Evolutionary conservation across 257 asterid genomes (phyloP).

Genomic region (Scutellaria minor): DNA sequence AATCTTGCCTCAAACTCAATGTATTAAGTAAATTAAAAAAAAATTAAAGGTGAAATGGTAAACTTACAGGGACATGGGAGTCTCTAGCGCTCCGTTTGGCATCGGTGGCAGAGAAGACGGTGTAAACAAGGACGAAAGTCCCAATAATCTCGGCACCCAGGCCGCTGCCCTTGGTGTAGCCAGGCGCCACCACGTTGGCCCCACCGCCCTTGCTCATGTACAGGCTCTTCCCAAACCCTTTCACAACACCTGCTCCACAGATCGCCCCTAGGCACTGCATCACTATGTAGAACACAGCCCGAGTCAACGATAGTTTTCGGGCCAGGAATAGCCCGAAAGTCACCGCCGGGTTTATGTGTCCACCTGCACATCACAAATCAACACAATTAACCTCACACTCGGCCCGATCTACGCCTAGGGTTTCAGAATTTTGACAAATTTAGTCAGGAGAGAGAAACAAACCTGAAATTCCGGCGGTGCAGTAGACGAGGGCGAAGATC

Average conservation of each 20-base stretch:
- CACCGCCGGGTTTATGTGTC: slow-evolving; percentile 55
- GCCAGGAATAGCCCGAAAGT: slow-evolving; percentile 53
- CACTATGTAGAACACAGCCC: slow-evolving; percentile 50
- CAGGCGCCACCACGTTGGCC: slow-evolving; percentile 45
- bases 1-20: neutral
- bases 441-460: neutral
- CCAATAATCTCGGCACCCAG: slow-evolving; percentile 57
- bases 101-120: slow-evolving; percentile 57
- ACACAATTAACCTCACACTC: no score
- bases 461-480: slow-evolving; percentile 60
- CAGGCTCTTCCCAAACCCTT: slow-evolving; percentile 43
- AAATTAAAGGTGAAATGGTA: neutral
- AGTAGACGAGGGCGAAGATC: slow-evolving; percentile 59
- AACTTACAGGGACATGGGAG: slow-evolving; percentile 55
- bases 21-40: neutral
- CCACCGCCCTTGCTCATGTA: slow-evolving; percentile 51
- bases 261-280: slow-evolving; percentile 55
- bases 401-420: no score
- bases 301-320: slow-evolving; percentile 43
- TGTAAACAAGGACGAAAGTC: slow-evolving; percentile 48
- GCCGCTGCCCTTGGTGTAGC: slow-evolving; percentile 53
- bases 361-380: slow-evolving; percentile 32
- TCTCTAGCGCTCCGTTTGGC: slow-evolving; percentile 58
- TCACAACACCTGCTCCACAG: slow-evolving; percentile 54
- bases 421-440: no score